Base-by-base conservation (phyloP, 352 stramenopile species). In the Phytophthora hibernalis region DNA sequence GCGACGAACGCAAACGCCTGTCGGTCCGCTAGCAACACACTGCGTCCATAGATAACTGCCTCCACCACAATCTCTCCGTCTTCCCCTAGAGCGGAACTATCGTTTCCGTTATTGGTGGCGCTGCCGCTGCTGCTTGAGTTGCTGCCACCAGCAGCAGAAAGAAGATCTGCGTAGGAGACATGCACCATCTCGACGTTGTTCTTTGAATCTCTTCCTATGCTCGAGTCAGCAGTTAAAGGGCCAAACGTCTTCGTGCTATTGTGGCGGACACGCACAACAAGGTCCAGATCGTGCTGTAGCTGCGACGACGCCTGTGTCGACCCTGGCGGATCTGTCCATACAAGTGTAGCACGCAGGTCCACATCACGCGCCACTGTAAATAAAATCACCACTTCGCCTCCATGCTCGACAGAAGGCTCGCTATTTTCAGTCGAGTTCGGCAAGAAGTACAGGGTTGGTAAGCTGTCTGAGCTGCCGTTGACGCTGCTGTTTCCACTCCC, bases 181-280 rank as follows among this genome's bases (percentile, higher is more conserved):
- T 85, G 73, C 18, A 95, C 87, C 83, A 95, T 90, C 59, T 95
- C 87, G 20, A 95, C 82, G 60, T 95, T 95, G 75, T 95, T 95
- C n/a, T 82, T 78, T 22, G 76, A 70, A 62, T 95, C 87, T 16
- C 79, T 80, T n/a, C 72, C 72, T 5, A 79, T 87, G 22, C 47
- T 66, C 22, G 74, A 77, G 30, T 77, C 66, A 6, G 83, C 79
- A 12, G 80, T 92, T 31, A 92, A 61, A 12, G 87, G 82, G 22
- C 77, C 74, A 61, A 95, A 93, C 13, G 65, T 73, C 57, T 76
- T 65, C n/a, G 73, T 74, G 15, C 76, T 64, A 55, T 87, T 86
- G 42, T n/a, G n/a, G n/a, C 79, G 80, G 31, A 95, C 72, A 24
- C 79, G 81, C 42, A 93, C 80, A 15, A 79, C 72, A 40, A 95